Conservation (phyloP, 805 yeast genomes). For the Candida silvicultrix region DNA sequence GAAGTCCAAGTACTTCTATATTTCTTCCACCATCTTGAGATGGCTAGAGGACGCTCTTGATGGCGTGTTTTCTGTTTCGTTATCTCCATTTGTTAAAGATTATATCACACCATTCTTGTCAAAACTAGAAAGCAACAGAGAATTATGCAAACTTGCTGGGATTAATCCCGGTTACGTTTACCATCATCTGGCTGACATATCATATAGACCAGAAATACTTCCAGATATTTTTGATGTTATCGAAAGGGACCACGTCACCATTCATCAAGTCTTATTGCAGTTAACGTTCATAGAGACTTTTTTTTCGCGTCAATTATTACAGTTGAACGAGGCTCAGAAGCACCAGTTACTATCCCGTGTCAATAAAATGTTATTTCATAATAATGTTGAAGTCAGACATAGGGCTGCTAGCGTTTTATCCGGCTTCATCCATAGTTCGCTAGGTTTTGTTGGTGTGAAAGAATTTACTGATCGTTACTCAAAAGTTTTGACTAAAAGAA, state of each 20-base stretch:
- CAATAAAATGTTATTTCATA: constrained; percentile 47
- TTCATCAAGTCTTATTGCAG: constrained; percentile 60
- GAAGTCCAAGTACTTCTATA: constrained; percentile 54
- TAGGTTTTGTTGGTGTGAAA: constrained; percentile 35
- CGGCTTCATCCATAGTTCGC: constrained; percentile 57
- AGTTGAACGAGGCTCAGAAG: constrained; percentile 42
- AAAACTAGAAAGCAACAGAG: constrained; percentile 60
- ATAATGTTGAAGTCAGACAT: constrained; percentile 69
- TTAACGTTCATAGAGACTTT: constrained; percentile 67
- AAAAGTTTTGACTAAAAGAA: constrained; percentile 20
- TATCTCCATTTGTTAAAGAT: constrained; percentile 44
- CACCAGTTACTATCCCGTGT: constrained; percentile 44
- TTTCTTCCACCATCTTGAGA: constrained; percentile 57
- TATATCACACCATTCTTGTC: constrained; percentile 66
- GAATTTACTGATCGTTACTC: constrained; percentile 29
- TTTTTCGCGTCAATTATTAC: constrained; percentile 61
- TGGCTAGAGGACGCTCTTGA: constrained; percentile 51
- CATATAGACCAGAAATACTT: constrained; percentile 37
- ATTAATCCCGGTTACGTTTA: constrained; percentile 47
- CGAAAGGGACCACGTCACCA: constrained; percentile 29
- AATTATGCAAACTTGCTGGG: constrained; percentile 68
- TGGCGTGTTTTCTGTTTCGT: constrained; percentile 45
- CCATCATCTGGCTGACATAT: constrained; percentile 39
- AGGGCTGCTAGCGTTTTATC: constrained; percentile 70
- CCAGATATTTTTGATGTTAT: constrained; percentile 38